Percentiles rank a stretch among this genome's conserved stretches.
phyloP scores from a whole-genome alignment of 306 rosid genomes.

The Cucumis sativus region Cucumber_9930_V3 NC_026659.2:15694501-15695000 shows the following conservation, averaged over 20 bases:
- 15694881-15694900: too few relatives aligned
- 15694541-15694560: conserved; percentile 98
- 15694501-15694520: conserved; percentile 60
- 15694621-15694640: neutral
- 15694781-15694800: neutral
- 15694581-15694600: conserved; percentile 19
- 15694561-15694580: conserved; percentile 91
- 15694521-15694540: conserved; percentile 91
- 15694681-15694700: neutral
- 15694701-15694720: neutral
- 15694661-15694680: neutral
- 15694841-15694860: too few relatives aligned
- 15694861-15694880: too few relatives aligned
- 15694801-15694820: too few relatives aligned
- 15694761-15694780: neutral
- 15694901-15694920: too few relatives aligned
- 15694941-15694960: too few relatives aligned
- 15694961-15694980: too few relatives aligned
- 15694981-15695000: too few relatives aligned
- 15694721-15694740: neutral
- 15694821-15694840: too few relatives aligned
- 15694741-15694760: neutral
- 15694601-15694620: conserved; percentile 8
- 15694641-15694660: neutral
- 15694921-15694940: too few relatives aligned